phyloP scores from a whole-genome alignment of 2,329 filamentous ascomycete genomes.

The Hymenoscyphus infarciens region DNA sequence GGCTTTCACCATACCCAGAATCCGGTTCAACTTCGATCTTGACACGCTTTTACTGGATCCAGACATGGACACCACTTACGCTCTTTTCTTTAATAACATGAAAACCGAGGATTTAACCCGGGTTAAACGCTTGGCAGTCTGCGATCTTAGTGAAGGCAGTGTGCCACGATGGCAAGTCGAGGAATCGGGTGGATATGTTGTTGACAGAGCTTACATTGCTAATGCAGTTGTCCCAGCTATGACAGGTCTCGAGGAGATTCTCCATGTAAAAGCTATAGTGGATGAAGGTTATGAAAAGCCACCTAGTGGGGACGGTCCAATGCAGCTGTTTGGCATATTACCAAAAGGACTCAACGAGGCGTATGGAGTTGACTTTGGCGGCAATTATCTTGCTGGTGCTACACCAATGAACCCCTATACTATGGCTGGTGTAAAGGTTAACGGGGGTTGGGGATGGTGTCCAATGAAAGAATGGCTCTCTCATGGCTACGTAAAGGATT shows the following conservation, averaged over 20 bases:
- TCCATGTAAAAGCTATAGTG: not conserved
- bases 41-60: slow-evolving; percentile 22
- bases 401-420: not conserved
- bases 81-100: slow-evolving; percentile 14
- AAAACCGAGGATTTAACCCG: slow-evolving; percentile 7
- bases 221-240: not conserved
- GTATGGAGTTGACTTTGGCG: not conserved
- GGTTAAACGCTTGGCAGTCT: slow-evolving; percentile 17
- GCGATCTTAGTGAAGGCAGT: not conserved
- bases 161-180: not conserved
- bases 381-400: not conserved
- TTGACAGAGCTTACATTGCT: not conserved
- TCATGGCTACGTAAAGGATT: not conserved
- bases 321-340: not conserved
- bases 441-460: slow-evolving; percentile 5
- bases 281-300: not conserved
- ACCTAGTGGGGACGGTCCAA: not conserved
- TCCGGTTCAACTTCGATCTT: slow-evolving; percentile 23
- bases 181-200: not conserved
- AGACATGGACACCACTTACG: not conserved
- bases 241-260: not conserved
- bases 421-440: not conserved
- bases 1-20: slow-evolving; percentile 10
- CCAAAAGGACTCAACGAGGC: not conserved
- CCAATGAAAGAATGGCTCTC: not conserved